Percentiles rank a stretch among this genome's conserved stretches.
Conservation (phyloP, 495 filamentous ascomycete species). For the Podospora bellae-mahoneyi region DNA sequence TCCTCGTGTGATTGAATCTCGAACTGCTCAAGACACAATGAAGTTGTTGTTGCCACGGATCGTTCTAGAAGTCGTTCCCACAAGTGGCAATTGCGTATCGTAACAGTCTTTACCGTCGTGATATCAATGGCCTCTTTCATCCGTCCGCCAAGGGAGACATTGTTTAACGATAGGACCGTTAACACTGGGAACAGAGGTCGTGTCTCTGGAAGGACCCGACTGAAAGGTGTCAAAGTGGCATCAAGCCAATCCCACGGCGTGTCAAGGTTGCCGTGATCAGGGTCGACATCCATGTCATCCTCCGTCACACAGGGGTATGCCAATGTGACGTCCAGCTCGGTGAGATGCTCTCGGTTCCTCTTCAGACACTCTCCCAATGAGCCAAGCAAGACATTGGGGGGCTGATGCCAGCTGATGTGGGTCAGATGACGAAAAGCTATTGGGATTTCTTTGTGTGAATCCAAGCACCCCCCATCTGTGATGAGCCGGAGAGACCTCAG, state of each 20-base stretch:
- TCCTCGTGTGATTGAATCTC: neutral
- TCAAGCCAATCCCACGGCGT: neutral
- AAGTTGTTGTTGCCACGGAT: neutral
- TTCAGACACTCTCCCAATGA: neutral
- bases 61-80: neutral
- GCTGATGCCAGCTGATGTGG: neutral
- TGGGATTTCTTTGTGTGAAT: neutral
- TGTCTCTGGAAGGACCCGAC: neutral
- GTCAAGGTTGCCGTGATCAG: neutral
- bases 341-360: neutral
- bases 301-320: neutral
- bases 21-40: neutral
- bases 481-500: neutral
- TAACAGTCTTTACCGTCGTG: neutral
- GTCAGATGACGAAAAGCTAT: neutral
- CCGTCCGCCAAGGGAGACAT: neutral
- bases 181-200: neutral
- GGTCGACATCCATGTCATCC: neutral
- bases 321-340: neutral
- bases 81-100: neutral
- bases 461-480: neutral
- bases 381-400: neutral
- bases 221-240: neutral
- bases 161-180: neutral
- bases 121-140: neutral